These are phyloP conservation scores for Nakataea oryzae DNA, from an alignment of 2,329 filamentous ascomycete species.

Conservation along the genomic window DNA sequence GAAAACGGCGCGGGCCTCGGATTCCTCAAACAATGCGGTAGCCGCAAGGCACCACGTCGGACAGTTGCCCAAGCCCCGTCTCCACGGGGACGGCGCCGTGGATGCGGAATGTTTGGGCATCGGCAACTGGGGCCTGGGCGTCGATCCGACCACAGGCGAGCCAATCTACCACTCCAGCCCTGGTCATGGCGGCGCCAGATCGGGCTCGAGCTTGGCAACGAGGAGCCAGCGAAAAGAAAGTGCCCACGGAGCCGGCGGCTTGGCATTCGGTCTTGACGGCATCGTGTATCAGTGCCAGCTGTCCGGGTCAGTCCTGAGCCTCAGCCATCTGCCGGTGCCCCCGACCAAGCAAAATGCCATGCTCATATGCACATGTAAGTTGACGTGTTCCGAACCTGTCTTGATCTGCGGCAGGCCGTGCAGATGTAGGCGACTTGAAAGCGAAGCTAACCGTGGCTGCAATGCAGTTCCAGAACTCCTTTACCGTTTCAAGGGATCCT, in stretches of 20 bases:
- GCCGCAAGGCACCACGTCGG: neutral
- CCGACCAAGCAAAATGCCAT: constrained; percentile 11
- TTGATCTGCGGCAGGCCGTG: neutral
- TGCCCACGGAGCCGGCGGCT: neutral
- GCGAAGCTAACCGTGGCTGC: neutral
- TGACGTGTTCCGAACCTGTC: neutral
- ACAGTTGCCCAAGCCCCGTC: neutral
- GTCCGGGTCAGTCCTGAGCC: constrained; percentile 8
- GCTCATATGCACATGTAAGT: constrained; percentile 12
- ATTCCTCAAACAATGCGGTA: neutral
- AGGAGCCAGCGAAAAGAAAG: too few relatives aligned
- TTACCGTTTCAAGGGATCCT: constrained; percentile 33
- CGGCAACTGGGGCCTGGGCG: neutral
- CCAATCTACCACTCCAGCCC: neutral
- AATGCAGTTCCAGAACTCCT: constrained; percentile 30
- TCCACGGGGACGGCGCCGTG: neutral
- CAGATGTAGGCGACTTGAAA: neutral
- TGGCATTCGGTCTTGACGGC: constrained; percentile 6
- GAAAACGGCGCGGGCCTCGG: neutral
- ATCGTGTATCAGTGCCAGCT: constrained; percentile 9
- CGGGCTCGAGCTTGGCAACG: neutral
- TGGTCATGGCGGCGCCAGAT: neutral
- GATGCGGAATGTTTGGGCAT: neutral
- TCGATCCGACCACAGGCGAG: neutral
- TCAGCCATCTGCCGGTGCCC: constrained; percentile 9